Evolutionary conservation across 257 asterid genomes (phyloP), one percentile per base, ranked within the genome.

Genomic region (Nicotiana tabacum): DNA sequence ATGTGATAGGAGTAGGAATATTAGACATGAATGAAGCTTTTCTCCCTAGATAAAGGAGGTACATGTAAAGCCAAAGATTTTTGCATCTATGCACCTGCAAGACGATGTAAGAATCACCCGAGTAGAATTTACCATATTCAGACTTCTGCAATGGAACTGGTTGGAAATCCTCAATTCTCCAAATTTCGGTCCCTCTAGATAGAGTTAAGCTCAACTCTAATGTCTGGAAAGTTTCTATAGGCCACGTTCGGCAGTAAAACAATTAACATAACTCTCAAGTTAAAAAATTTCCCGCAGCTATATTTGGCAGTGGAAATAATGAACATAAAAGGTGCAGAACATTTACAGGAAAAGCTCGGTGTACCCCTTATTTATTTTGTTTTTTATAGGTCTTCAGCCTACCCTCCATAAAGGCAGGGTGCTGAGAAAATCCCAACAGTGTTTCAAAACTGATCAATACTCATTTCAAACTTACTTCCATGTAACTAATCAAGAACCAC

Each of bases 121-220:
- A 83, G 91, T 90, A 91, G 90, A 92, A 92, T 92, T 89, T 92
- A 81, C 97, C 95, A 88, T 88, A 85, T 77, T 92, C 93, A 6
- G 91, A 56, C 86, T 91, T 92, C 78, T 94, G 93, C 86, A 90
- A 83, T 65, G 97, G 91, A 90, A 92, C 94, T 18, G 95, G 95
- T 83, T 90, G 93, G 87, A 92, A 91, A 86, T 88, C 87, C 88
- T 91, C 97, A 66, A 92, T 91, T 86, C 97, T 91, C 97, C 97
- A 92, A 66, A 92, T 92, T 82, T 92, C 99, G 13, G 92, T 90
- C 83, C 99, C 99, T 84, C 99, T 96, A 67, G 7, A 21, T 68
- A 64, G 82, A 15, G 90, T 93, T 89, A 94, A 90, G 95, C 13
- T 29, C 77, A 77, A 86, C 77, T 90, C 78, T 84, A 84, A 83